Evolutionary conservation across 495 filamentous ascomycete species (phyloP), one percentile per base, ranked within the genome.

Genomic region (Xylaria palmicola): DNA sequence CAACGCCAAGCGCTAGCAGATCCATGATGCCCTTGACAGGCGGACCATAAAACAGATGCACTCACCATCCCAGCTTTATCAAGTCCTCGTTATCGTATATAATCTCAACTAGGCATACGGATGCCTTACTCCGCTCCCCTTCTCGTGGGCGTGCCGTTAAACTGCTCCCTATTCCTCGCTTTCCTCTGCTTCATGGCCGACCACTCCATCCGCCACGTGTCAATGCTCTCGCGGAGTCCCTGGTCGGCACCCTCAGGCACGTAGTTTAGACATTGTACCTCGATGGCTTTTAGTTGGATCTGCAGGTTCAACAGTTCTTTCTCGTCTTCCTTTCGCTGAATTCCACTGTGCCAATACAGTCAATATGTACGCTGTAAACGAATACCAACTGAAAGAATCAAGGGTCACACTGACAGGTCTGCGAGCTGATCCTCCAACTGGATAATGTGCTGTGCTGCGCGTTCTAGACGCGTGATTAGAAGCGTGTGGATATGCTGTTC

Each of bases 401-500:
- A 5, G 5, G 51, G 6, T 30, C 22, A 12, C 19, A 72, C 80
- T 65, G 66, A 83, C 78, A 84, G 72, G 30, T 82, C 76, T 43
- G 64, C 55, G 13, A 83, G 62, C 12, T 77, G 72, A 26, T 73
- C 73, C 55, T 85, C 81, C 19, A 85, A 73, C 26, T 76, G 65
- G 22, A 83, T 66, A 44, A 85, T 83, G 19, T 77, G 75, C 58
- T 78, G 72, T 20, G 83, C 81, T 30, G 81, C 81, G 8, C 76
- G 75, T 61, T 84, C 82, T 36, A 75, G 75, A 19, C 82, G 72
- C 26, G 75, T 74, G 48, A 84, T 72, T 3, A 83, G 71, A 37
- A 85, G 62, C 10, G 71, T 72, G 52, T 83, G 82, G 52, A 85
- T 78, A 61, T 85, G 81, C 81, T 85, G 58, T 20, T 43, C n/a